These are phyloP conservation scores for Fusarium lyarnte DNA, from an alignment of 2,329 filamentous ascomycete genomes.

Conservation along the genomic window DNA sequence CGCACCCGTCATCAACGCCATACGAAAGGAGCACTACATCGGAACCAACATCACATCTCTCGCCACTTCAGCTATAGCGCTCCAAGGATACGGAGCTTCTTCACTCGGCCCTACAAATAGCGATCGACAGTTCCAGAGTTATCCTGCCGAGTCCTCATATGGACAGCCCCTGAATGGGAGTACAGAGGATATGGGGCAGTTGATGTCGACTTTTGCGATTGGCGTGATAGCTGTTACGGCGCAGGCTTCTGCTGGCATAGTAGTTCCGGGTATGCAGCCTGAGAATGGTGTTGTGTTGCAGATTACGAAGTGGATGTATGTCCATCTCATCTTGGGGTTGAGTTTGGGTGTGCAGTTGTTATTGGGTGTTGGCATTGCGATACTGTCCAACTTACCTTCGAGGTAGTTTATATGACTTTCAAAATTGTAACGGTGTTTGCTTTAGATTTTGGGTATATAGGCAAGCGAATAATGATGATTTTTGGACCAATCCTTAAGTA, in stretches of 20 bases:
- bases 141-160: constrained; percentile 53
- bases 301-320: constrained; percentile 46
- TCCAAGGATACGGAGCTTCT: constrained; percentile 39
- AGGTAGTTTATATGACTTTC: not conserved
- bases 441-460: not conserved
- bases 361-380: constrained; percentile 28
- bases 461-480: not conserved
- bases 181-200: constrained; percentile 46
- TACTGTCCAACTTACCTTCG: constrained; percentile 20
- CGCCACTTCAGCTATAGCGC: constrained; percentile 32
- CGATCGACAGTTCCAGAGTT: constrained; percentile 48
- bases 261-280: constrained; percentile 44
- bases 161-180: constrained; percentile 48
- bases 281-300: constrained; percentile 46
- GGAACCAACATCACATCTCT: constrained; percentile 32
- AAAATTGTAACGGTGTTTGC: not conserved
- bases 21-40: constrained; percentile 24
- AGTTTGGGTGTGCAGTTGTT: constrained; percentile 47
- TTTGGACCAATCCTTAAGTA: not conserved
- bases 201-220: constrained; percentile 49
- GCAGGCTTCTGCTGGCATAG: constrained; percentile 42
- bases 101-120: constrained; percentile 19
- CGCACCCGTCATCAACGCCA: constrained; percentile 26
- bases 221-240: constrained; percentile 50
- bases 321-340: constrained; percentile 45